A percentile compares a stretch with the other conserved stretches of the same genome.
These are phyloP conservation scores for Ampelocalamus luodianensis DNA, from an alignment of 176 grass and related monocot species.

Conservation along the genomic window DNA sequence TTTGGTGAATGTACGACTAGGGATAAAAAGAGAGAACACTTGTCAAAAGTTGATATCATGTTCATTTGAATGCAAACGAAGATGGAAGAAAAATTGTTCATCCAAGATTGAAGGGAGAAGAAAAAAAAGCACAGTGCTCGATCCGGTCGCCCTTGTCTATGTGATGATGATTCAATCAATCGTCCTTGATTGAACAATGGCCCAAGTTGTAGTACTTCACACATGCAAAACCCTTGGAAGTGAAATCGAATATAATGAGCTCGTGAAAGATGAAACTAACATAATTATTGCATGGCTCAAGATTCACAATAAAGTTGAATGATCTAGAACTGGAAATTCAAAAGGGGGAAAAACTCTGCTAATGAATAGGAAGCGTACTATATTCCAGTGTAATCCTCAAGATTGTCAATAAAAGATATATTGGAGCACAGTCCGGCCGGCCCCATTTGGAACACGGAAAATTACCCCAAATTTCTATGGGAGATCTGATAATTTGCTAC, in stretches of 20 bases:
- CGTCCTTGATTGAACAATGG: background rate
- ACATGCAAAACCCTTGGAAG: background rate
- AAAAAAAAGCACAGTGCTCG: background rate
- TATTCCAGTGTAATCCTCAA: background rate
- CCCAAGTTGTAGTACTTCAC: background rate
- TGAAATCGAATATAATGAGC: background rate
- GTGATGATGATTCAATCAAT: background rate
- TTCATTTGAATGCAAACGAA: background rate
- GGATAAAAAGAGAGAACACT: background rate
- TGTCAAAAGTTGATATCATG: constrained; percentile 30
- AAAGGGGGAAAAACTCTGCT: background rate
- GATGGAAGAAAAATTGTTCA: background rate
- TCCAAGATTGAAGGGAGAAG: background rate
- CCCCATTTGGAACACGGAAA: background rate
- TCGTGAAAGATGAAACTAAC: background rate
- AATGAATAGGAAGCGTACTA: background rate
- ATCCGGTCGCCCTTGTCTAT: background rate
- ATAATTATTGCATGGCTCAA: background rate
- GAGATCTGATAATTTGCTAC: too few relatives aligned
- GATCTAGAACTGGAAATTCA: background rate
- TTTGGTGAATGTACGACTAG: constrained; percentile 33
- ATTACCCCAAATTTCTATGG: background rate
- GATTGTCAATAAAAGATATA: background rate
- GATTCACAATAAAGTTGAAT: background rate
- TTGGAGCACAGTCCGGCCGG: background rate